Evolutionary conservation across 176 grass and related monocot genomes (phyloP), one percentile per base, ranked within the genome.

Genomic region (Avena sativa): DNA sequence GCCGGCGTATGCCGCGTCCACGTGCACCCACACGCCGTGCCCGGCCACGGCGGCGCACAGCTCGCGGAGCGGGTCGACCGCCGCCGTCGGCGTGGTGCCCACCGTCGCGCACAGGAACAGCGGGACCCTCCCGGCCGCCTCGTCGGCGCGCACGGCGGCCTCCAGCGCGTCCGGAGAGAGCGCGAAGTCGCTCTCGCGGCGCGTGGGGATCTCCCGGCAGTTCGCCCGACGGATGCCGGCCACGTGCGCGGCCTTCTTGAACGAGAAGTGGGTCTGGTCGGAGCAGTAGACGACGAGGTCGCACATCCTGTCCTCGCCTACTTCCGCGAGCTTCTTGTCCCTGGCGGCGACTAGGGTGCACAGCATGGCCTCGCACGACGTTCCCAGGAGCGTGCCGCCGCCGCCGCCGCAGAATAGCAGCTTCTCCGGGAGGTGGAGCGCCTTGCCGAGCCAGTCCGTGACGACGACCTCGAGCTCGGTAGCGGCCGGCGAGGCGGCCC

Each of bases 1-100:
- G 21, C 88, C 87, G 25, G 84, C 88, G 52, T 88, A 93, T 8
- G 91, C 88, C 0, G 88, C 84, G 52, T 93, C 91, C 14, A 93
- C 85, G 75, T 93, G 91, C 21, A 82, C 78, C 91, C 88, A 90
- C 23, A 88, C 63, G 52, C 20, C 85, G 50, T 21, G n/a, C 0
- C 73, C 56, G 0, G 76, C 25, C 2, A 86, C 67, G 3, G 48
- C 85, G 12, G 71, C 60, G 57, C 88, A 86, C 6, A 93, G 67
- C 48, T 72, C 85, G 60, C 55, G 71, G 2, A 93, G n/a, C 2
- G 85, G 91, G 76, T 93, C 91, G 0, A 87, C 78, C 5, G 81
- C 91, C 15, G 61, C 83, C 0, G 79, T 78, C 19, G 84, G 40
- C 0, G 91, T 93, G 15, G 88, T 87, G 1, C 91, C 91, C 19